Conservation (phyloP, 805 yeast species). For the Candida alai region DNA sequence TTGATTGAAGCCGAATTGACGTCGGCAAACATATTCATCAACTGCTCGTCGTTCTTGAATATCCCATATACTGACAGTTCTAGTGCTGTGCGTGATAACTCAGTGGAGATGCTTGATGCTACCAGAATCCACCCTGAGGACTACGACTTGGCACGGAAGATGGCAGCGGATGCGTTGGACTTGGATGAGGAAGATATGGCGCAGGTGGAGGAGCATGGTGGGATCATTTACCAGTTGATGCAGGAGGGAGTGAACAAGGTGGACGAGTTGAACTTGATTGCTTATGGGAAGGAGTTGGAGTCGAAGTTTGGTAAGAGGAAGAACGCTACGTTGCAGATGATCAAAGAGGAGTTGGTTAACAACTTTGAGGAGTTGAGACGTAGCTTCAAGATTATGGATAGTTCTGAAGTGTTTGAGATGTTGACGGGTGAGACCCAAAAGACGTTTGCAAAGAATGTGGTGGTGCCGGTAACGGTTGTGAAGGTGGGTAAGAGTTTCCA, state of each 20-base stretch:
- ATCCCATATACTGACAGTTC: conserved; percentile 63
- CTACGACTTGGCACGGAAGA: conserved; percentile 90
- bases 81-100: conserved; percentile 51
- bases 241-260: conserved; percentile 70
- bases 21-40: conserved; percentile 78
- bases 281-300: conserved; percentile 88
- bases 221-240: conserved; percentile 65
- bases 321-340: conserved; percentile 76
- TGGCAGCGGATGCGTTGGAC: conserved; percentile 98
- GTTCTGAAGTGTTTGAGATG: conserved; percentile 76
- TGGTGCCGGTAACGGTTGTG: conserved; percentile 71
- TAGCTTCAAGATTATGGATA: conserved; percentile 60
- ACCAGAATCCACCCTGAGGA: conserved; percentile 98
- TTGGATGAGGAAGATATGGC: conserved; percentile 90
- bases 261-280: conserved; percentile 84
- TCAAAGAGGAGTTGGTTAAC: conserved; percentile 79
- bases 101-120: conserved; percentile 81
- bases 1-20: conserved; percentile 77
- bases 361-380: conserved; percentile 85
- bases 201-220: conserved; percentile 71
- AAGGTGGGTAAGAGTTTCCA: conserved; percentile 66
- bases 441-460: conserved; percentile 61
- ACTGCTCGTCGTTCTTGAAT: conserved; percentile 85
- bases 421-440: conserved; percentile 82
- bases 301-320: conserved; percentile 65